Conservation (phyloP, 257 asterid species). For the Ocimum tenuiflorum region DNA sequence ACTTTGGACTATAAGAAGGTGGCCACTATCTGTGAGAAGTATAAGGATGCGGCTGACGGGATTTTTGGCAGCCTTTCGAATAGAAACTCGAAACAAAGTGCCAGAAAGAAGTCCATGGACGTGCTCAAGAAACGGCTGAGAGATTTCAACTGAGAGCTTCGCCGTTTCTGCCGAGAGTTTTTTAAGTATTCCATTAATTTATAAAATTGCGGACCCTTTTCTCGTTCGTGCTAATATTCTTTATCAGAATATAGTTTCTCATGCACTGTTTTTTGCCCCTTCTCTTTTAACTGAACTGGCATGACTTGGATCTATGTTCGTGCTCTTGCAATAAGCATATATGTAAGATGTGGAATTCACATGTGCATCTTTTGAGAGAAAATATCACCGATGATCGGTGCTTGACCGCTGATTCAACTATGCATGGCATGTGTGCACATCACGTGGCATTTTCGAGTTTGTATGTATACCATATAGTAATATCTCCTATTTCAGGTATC, state of each 20-base stretch:
- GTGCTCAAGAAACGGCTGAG: slow-evolving; percentile 66
- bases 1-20: slow-evolving; percentile 76
- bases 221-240: slow-evolving; percentile 17
- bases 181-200: slow-evolving; percentile 16
- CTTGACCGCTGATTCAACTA: background rate
- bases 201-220: background rate
- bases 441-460: no score
- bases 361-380: background rate
- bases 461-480: no score
- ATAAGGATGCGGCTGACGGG: slow-evolving; percentile 73
- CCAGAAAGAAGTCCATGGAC: slow-evolving; percentile 79
- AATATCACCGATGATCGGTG: background rate
- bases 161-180: no score
- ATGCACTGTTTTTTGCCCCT: background rate
- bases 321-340: background rate
- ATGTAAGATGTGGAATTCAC: background rate
- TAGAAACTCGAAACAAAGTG: slow-evolving; percentile 70
- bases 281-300: background rate
- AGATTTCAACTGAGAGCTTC: slow-evolving; percentile 71
- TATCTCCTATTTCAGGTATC: no score
- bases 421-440: no score
- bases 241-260: slow-evolving; percentile 17
- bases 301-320: background rate
- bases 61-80: slow-evolving; percentile 82
- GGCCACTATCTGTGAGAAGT: slow-evolving; percentile 77